Evolutionary conservation across 768 basidiomycete species (phyloP), one percentile per base, ranked within the genome.

Genomic region (Multifurca ochricompacta): DNA sequence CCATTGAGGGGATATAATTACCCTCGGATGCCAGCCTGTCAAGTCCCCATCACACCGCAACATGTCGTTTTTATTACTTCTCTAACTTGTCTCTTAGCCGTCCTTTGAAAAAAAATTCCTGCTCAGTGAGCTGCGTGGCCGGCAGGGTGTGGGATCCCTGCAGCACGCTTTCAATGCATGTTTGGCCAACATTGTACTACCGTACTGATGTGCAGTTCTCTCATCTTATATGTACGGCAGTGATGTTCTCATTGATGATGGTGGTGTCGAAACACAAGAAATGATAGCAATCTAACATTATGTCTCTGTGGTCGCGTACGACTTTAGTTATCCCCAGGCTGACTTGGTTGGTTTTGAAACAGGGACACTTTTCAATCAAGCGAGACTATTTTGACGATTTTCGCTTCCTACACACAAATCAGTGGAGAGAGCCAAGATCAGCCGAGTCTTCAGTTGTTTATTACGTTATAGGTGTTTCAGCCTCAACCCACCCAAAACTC

Each of bases 391-490:
- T 39, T 4, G 27, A 35, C 41, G 49, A 35, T 18, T 31, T 32
- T 49, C 34, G 18, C n/a, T n/a, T n/a, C n/a, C n/a, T n/a, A n/a
- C n/a, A n/a, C 25, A 36, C 39, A 54, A 39, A 31, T 32, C 44
- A 44, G 37, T 44, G n/a, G 8, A 16, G 36, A 37, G 28, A 13
- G 25, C 35, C 23, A 18, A 19, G 47, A 18, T 21, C 35, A 27
- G 28, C 35, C 37, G 14, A 43, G 7, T n/a, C n/a, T 19, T 16
- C 49, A 47, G 32, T 16, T 47, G 49, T 46, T 41, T 37, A 35
- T 51, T 56, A 56, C 25, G 18, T 51, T 45, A 32, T n/a, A 35
- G 6, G 9, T 39, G 14, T 50, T 16, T 42, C 47, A 43, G 28
- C 31, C 45, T 14, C 43, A n/a, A n/a, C n/a, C 37, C 18, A 56